Evolutionary conservation across 768 basidiomycete genomes (phyloP).

Genomic region (Antrodiella citrinella): DNA sequence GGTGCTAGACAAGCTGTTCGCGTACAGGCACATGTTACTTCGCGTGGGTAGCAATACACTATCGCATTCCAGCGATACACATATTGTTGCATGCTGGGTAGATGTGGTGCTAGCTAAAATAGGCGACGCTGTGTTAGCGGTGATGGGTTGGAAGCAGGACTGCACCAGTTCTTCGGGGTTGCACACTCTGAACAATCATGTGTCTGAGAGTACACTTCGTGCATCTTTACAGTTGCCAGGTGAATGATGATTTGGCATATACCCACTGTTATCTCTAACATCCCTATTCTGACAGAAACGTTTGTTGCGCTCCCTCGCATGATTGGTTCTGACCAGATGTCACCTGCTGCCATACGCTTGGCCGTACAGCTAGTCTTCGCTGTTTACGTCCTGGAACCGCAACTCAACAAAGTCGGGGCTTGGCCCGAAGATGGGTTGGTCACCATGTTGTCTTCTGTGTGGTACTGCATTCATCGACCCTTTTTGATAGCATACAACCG

Average conservation of each 20-base stretch:
- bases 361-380: constrained; percentile 49
- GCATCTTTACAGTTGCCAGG: constrained; percentile 68
- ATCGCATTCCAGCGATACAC: constrained; percentile 9
- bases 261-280: constrained; percentile 2
- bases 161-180: constrained; percentile 2
- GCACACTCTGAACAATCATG: constrained; percentile 29
- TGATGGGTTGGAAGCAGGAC: constrained; percentile 1
- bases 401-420: constrained; percentile 21
- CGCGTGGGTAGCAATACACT: constrained; percentile 28
- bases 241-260: constrained; percentile 18
- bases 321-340: constrained; percentile 40
- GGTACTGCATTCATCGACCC: too few species aligned
- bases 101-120: constrained; percentile 53
- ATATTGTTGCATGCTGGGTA: constrained; percentile 50
- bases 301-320: constrained; percentile 42
- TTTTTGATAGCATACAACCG: constrained; percentile 3
- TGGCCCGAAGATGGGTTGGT: constrained; percentile 18
- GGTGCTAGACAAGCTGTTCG: constrained; percentile 37
- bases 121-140: constrained; percentile 22
- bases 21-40: constrained; percentile 42
- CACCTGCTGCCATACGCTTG: constrained; percentile 54
- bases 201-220: constrained; percentile 42
- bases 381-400: constrained; percentile 43
- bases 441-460: too few species aligned
- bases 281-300: constrained; percentile 30